Evolutionary conservation across 345 rosid species (phyloP).

Genomic region (Salix udensis): DNA sequence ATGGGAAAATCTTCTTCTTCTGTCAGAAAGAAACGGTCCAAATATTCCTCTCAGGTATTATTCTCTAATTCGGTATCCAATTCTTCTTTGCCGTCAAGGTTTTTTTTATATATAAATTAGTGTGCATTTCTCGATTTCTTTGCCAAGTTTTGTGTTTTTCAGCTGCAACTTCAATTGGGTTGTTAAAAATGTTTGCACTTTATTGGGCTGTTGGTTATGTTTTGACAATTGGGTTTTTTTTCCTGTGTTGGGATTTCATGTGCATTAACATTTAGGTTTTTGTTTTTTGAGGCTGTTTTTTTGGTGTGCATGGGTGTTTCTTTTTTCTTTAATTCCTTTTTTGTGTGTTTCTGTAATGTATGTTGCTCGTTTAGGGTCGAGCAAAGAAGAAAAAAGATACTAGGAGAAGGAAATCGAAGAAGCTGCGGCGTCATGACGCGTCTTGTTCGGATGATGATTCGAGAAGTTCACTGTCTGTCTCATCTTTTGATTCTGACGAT

Average conservation of each 20-base stretch:
- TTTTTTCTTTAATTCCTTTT: too few relatives aligned
- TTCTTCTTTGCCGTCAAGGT: background rate
- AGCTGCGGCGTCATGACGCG: constrained; percentile 35
- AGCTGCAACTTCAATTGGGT: background rate
- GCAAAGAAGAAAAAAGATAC: constrained; percentile 52
- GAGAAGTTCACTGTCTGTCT: constrained; percentile 36
- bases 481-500: constrained; percentile 52
- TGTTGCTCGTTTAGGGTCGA: constrained; percentile 34
- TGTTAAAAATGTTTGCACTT: background rate
- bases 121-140: background rate
- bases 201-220: background rate
- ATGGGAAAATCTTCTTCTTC: constrained; percentile 27
- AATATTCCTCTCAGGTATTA: constrained; percentile 14
- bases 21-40: constrained; percentile 9
- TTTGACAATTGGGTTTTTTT: background rate
- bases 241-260: background rate
- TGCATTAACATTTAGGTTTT: background rate
- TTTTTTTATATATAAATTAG: background rate
- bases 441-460: constrained; percentile 44
- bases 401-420: constrained; percentile 46
- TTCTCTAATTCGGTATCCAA: background rate
- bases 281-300: background rate
- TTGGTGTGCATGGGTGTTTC: background rate
- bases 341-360: too few relatives aligned
- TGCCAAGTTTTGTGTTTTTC: background rate